Evolutionary conservation across 306 rosid genomes (phyloP).

Genomic region (Delonix regia): DNA sequence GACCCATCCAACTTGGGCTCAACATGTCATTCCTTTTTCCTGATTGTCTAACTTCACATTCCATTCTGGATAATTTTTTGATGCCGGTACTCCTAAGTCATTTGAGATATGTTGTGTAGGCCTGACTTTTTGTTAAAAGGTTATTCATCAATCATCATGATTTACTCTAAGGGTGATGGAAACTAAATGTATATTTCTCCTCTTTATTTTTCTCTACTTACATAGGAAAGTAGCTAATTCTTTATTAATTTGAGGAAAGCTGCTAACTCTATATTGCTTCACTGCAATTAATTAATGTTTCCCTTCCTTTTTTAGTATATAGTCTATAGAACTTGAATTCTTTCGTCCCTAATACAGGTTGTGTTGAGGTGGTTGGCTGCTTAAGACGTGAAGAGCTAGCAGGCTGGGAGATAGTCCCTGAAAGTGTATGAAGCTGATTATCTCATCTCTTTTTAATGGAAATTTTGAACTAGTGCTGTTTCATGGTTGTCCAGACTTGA

Average conservation of each 20-base stretch:
- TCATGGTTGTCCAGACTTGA: conserved; percentile 19
- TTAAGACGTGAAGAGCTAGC: conserved; percentile 74
- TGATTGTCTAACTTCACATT: background rate
- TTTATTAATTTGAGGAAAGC: background rate
- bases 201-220: background rate
- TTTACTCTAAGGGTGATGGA: background rate
- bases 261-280: background rate
- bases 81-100: background rate
- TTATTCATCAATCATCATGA: background rate
- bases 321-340: conserved; percentile 12
- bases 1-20: too few relatives aligned
- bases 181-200: background rate
- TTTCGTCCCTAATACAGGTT: conserved; percentile 51
- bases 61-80: background rate
- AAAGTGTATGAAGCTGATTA: conserved; percentile 59
- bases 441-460: background rate
- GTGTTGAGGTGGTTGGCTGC: conserved; percentile 90
- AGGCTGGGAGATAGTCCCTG: conserved; percentile 83
- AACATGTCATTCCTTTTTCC: background rate
- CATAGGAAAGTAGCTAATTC: background rate
- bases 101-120: background rate
- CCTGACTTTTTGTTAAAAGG: background rate
- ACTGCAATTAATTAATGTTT: background rate
- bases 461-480: background rate
- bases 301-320: background rate